These are phyloP conservation scores for Nannochloropsis oceanica DNA, from an alignment of 108 stramenopile genomes.

Conservation along the genomic window DNA sequence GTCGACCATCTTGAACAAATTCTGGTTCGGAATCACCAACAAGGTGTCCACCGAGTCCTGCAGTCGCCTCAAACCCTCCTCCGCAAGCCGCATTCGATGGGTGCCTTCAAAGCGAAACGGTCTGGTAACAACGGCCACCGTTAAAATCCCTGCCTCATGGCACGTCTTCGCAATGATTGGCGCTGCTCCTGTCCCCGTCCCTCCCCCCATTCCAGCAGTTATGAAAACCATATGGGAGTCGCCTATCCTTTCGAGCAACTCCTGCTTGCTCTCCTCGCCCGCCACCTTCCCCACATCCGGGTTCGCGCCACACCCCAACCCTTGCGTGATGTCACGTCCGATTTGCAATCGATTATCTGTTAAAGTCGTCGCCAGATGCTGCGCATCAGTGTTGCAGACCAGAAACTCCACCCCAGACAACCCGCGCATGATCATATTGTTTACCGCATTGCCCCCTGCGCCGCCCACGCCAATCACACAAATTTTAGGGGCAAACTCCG, in stretches of 20 bases:
- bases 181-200: conserved; percentile 42
- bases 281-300: conserved; percentile 34
- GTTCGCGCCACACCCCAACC: conserved; percentile 42
- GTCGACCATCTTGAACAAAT: conserved; percentile 41
- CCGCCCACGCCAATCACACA: conserved; percentile 10
- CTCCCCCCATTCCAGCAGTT: conserved; percentile 43
- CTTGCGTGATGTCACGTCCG: conserved; percentile 21
- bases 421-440: conserved; percentile 66
- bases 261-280: conserved; percentile 13
- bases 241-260: conserved; percentile 11
- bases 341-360: conserved; percentile 39
- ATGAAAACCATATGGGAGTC: conserved; percentile 34
- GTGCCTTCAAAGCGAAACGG: conserved; percentile 40
- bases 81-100: conserved; percentile 39
- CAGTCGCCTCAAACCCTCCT: conserved; percentile 30
- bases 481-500: background rate
- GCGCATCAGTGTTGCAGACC: conserved; percentile 42
- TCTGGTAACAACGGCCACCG: conserved; percentile 39
- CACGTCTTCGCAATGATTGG: conserved; percentile 37
- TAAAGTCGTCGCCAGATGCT: conserved; percentile 38
- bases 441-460: conserved; percentile 40
- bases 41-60: conserved; percentile 34
- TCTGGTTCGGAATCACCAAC: conserved; percentile 43
- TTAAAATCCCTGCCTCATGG: conserved; percentile 31
- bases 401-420: conserved; percentile 69